Evolutionary conservation across 768 basidiomycete species (phyloP).

Genomic region (Pulveroboletus sp.): DNA sequence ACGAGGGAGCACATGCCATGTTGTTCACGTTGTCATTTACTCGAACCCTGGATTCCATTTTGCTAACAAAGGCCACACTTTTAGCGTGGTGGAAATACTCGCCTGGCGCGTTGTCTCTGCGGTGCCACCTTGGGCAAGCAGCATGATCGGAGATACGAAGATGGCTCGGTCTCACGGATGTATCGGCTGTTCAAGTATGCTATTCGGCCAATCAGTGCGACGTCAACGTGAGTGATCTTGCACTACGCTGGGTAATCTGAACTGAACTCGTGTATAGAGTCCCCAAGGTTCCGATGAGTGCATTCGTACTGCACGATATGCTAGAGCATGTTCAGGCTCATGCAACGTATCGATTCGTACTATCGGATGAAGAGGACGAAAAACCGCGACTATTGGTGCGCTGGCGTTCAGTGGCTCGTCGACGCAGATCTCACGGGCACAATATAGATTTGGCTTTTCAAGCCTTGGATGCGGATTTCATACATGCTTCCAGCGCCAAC

Average conservation of each 20-base stretch:
- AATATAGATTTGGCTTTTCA: conserved; percentile 88
- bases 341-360: conserved; percentile 86
- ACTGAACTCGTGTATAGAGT: conserved; percentile 24
- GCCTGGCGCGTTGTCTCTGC: conserved; percentile 68
- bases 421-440: background rate
- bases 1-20: conserved; percentile 64
- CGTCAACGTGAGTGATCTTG: conserved; percentile 50
- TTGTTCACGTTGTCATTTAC: background rate
- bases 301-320: conserved; percentile 92
- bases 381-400: conserved; percentile 73
- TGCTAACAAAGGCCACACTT: conserved; percentile 8
- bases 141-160: conserved; percentile 42
- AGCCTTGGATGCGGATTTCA: conserved; percentile 77
- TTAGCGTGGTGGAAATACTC: conserved; percentile 61
- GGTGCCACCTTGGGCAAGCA: conserved; percentile 77
- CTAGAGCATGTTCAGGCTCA: conserved; percentile 87
- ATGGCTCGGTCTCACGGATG: conserved; percentile 34
- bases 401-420: background rate
- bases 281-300: conserved; percentile 59
- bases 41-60: conserved; percentile 14
- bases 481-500: conserved; percentile 57
- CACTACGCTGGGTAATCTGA: background rate
- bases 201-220: conserved; percentile 62
- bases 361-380: conserved; percentile 85
- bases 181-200: conserved; percentile 84